Conservation (phyloP, 352 stramenopile genomes). For the Nothophytophthora sp. region DNA sequence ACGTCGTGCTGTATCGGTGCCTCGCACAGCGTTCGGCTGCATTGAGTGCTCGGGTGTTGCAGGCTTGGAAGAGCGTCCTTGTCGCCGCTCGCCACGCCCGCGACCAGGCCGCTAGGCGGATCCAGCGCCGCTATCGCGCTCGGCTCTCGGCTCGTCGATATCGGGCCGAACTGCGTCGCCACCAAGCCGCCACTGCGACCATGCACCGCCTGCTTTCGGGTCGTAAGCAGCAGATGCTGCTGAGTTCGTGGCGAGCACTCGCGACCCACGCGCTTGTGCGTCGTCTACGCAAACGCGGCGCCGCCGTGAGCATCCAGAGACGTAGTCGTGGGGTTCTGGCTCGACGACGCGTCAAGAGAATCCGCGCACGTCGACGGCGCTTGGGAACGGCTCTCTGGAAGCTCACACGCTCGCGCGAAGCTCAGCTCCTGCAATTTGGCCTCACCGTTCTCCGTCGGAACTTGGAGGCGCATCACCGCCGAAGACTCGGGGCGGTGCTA, state of each 20-base stretch:
- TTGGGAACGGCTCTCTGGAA: constrained; percentile 32
- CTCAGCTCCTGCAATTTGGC: constrained; percentile 31
- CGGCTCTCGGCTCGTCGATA: constrained; percentile 35
- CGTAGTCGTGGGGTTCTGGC: constrained; percentile 46
- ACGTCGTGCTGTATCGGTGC: constrained; percentile 43
- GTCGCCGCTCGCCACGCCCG: constrained; percentile 8
- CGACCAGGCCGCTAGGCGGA: constrained; percentile 21
- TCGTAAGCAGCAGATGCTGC: constrained; percentile 28
- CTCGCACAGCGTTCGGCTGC: constrained; percentile 28
- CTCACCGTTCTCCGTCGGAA: constrained; percentile 35
- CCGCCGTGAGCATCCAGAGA: constrained; percentile 53
- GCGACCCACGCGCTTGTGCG: constrained; percentile 50
- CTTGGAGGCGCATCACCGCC: constrained; percentile 23
- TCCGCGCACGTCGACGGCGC: constrained; percentile 36
- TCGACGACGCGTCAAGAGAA: constrained; percentile 29
- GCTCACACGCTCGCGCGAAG: constrained; percentile 31
- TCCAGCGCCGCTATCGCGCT: constrained; percentile 46
- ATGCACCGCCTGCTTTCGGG: constrained; percentile 52
- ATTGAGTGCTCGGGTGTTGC: constrained; percentile 13
- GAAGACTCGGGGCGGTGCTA: constrained; percentile 3
- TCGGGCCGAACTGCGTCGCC: constrained; percentile 36
- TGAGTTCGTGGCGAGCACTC: constrained; percentile 39
- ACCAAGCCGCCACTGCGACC: constrained; percentile 44
- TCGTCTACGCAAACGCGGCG: constrained; percentile 43
- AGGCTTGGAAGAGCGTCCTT: constrained; percentile 28